phyloP scores from a whole-genome alignment of 2,329 filamentous ascomycete genomes.

The Venturia pyrina region DNA sequence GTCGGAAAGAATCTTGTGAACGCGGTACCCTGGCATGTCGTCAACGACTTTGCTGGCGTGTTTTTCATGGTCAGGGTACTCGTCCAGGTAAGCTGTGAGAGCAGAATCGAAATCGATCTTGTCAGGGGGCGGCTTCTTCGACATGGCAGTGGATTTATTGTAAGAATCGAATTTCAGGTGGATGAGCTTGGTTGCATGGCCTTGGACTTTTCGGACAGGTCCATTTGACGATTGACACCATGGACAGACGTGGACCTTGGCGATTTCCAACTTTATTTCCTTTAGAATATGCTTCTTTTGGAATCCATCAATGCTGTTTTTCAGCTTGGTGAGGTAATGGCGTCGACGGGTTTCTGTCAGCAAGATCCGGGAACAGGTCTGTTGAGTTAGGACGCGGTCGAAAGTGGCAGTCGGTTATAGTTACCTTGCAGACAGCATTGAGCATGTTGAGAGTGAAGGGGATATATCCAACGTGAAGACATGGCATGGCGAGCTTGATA shows the following conservation, averaged over 20 bases:
- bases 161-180: constrained; percentile 87
- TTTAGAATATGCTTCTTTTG: constrained; percentile 76
- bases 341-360: constrained; percentile 72
- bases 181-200: constrained; percentile 75
- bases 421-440: constrained; percentile 90
- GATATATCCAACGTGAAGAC: constrained; percentile 93
- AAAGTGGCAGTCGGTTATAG: constrained; percentile 71
- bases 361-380: constrained; percentile 74
- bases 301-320: constrained; percentile 72
- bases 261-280: constrained; percentile 78
- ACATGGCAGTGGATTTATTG: constrained; percentile 78
- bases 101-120: constrained; percentile 81
- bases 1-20: constrained; percentile 83
- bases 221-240: constrained; percentile 78
- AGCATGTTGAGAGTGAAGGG: constrained; percentile 87
- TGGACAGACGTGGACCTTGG: constrained; percentile 74
- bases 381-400: constrained; percentile 28
- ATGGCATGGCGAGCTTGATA: constrained; percentile 79
- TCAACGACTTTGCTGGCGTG: constrained; percentile 88
- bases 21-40: constrained; percentile 80
- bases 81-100: constrained; percentile 67
- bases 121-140: constrained; percentile 71
- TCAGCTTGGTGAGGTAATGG: constrained; percentile 64
- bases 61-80: constrained; percentile 68
- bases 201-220: constrained; percentile 78